Conservation (phyloP, 2,329 filamentous ascomycete species). For the Hymenoscyphus albidus region DNA sequence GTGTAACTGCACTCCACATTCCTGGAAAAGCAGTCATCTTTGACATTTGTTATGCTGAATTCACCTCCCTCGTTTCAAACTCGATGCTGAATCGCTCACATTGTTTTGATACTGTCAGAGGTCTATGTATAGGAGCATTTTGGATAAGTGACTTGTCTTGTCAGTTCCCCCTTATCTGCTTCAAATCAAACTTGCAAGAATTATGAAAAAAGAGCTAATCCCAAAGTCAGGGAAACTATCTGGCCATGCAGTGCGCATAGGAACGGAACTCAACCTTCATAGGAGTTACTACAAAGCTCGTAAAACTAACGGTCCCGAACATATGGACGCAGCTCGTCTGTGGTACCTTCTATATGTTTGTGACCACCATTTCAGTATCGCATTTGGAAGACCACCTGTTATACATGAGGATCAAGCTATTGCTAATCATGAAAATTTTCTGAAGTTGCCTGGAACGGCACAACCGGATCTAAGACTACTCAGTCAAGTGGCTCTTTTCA, state of each 20-base stretch:
- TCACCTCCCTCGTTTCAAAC: slow-evolving; percentile 51
- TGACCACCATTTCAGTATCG: slow-evolving; percentile 63
- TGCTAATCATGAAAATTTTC: slow-evolving; percentile 52
- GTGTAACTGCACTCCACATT: slow-evolving; percentile 57
- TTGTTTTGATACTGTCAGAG: slow-evolving; percentile 55
- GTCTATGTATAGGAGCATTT: slow-evolving; percentile 58
- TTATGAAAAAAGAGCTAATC: neutral
- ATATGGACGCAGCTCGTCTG: slow-evolving; percentile 53
- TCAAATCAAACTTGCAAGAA: neutral
- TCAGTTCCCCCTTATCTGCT: neutral
- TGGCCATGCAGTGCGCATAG: slow-evolving; percentile 54
- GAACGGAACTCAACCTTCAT: slow-evolving; percentile 54
- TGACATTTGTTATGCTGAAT: slow-evolving; percentile 53
- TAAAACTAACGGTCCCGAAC: slow-evolving; percentile 41
- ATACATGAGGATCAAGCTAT: slow-evolving; percentile 56
- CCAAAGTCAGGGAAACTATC: slow-evolving; percentile 48
- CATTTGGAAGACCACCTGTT: slow-evolving; percentile 59
- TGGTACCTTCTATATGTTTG: slow-evolving; percentile 64
- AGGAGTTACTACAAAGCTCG: slow-evolving; percentile 49
- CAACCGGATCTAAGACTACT: slow-evolving; percentile 53
- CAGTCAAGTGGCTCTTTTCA: slow-evolving; percentile 57
- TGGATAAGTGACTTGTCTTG: slow-evolving; percentile 54
- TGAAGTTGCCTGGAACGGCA: slow-evolving; percentile 47
- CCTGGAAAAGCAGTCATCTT: slow-evolving; percentile 50
- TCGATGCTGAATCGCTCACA: slow-evolving; percentile 57